Conservation (phyloP, 2,329 filamentous ascomycete species). For the Lomentospora prolificans region DNA sequence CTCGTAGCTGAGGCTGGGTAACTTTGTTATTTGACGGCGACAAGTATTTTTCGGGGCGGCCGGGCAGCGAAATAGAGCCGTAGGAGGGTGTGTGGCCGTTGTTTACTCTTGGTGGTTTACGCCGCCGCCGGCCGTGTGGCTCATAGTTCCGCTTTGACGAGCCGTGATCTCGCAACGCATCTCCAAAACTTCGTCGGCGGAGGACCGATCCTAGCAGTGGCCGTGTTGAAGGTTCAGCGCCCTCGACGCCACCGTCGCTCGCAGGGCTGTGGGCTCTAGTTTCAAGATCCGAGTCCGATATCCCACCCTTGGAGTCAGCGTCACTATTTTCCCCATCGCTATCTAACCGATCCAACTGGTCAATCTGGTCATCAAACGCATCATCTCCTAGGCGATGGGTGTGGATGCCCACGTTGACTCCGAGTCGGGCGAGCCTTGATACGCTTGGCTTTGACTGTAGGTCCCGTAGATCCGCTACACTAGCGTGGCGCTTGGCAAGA, state of each 20-base stretch:
- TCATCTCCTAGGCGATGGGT: constrained; percentile 61
- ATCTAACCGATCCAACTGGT: constrained; percentile 16
- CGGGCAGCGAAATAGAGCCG: too few relatives aligned
- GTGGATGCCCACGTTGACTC: constrained; percentile 62
- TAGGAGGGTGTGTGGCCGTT: too few relatives aligned
- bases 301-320: constrained; percentile 6
- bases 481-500: constrained; percentile 25
- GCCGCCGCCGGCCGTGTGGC: not conserved
- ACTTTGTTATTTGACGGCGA: too few relatives aligned
- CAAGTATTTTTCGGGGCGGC: too few relatives aligned
- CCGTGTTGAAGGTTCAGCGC: constrained; percentile 11
- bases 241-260: constrained; percentile 16
- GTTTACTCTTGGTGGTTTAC: too few relatives aligned
- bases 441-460: constrained; percentile 52
- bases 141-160: not conserved
- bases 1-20: too few relatives aligned
- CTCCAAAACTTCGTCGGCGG: constrained; percentile 31
- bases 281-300: constrained; percentile 1
- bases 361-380: constrained; percentile 37
- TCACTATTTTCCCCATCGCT: constrained; percentile 23
- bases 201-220: constrained; percentile 14
- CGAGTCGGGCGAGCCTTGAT: constrained; percentile 41
- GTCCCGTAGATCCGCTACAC: constrained; percentile 50
- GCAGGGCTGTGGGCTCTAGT: not conserved
- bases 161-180: constrained; percentile 17